Evolutionary conservation across 805 yeast species (phyloP).

Genomic region (Saccharomycopsis javanensis): DNA sequence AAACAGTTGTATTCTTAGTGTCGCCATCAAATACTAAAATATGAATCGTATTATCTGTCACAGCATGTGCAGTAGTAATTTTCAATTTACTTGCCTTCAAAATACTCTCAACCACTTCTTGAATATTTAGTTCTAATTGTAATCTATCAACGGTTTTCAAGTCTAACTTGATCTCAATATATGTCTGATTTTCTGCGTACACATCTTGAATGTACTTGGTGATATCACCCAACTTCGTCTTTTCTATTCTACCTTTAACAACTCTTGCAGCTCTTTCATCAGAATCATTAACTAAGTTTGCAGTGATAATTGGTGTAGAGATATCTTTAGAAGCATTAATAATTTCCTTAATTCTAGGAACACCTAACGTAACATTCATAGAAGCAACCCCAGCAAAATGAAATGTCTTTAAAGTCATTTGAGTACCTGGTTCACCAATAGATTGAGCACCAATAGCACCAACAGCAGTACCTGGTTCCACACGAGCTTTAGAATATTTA

Average conservation of each 20-base stretch:
- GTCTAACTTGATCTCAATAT: constrained; percentile 73
- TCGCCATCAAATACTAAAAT: constrained; percentile 44
- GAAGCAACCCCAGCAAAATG: constrained; percentile 99
- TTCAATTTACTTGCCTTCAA: constrained; percentile 82
- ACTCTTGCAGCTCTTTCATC: constrained; percentile 98
- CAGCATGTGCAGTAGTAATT: constrained; percentile 63
- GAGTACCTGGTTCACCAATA: constrained; percentile 99
- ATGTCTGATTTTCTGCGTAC: constrained; percentile 70
- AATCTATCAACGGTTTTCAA: constrained; percentile 74
- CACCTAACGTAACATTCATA: constrained; percentile 98
- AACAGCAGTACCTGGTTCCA: constrained; percentile 98
- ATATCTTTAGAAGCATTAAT: constrained; percentile 93
- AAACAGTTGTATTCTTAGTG: constrained; percentile 31
- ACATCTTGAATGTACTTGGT: constrained; percentile 90
- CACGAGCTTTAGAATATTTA: constrained; percentile 82
- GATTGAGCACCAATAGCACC: constrained; percentile 99
- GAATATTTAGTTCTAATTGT: constrained; percentile 81
- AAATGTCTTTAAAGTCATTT: constrained; percentile 93
- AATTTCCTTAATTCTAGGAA: constrained; percentile 97
- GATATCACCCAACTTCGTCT: constrained; percentile 78
- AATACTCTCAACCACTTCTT: constrained; percentile 78
- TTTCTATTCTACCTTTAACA: constrained; percentile 94
- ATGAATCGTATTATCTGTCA: constrained; percentile 56
- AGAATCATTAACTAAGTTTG: constrained; percentile 80
- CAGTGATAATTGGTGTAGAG: constrained; percentile 94